Evolutionary conservation across 345 rosid species (phyloP), one percentile per base, ranked within the genome.

Genomic region (Melastoma malabathricum): DNA sequence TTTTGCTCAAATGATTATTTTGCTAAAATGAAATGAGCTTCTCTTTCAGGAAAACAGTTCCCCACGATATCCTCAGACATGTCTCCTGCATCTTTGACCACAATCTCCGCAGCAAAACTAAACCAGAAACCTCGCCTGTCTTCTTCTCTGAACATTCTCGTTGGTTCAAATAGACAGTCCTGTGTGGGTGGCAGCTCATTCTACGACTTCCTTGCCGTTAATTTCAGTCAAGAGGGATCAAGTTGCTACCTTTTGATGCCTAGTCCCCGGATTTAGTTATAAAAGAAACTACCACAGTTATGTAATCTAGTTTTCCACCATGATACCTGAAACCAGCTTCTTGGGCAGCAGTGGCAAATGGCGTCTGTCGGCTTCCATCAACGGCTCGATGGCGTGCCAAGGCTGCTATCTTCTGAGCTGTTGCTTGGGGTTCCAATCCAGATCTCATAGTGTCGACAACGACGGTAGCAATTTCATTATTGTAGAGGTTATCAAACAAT

Each of bases 301-400:
- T 84, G 66, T 92, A 97, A 43, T 92, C 97, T 56, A 92, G 93
- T 72, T 92, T 92, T 66, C 98, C 97, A n/a, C 97, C 97, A 47
- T 72, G 70, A 55, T 76, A 92, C 53, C 90, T 85, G 67, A 64
- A 83, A 6, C 98, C 98, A 59, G 97, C 94, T 59, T 84, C 89
- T 64, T 83, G 97, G 38, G 98, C 98, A 16, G 98, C 84, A 12
- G 74, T 43, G 13, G 98, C 70, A 66, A 92, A 92, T 10, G 98
- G 98, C 48, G 94, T 77, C 71, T 83, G 97, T 44, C 86, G 64
- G 64, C 78, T 69, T 63, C 51, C 68, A 66, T 84, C 90, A 34
- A 74, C 53, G 7, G 98, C 98, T 59, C 90, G 75, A 54, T 75
- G 72, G 14, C 94, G 79, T 50, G 95, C 98, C 56, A 88, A 73